Percentiles rank a stretch among this genome's conserved stretches.
These are phyloP conservation scores for Penicillium angulare DNA, from an alignment of 495 filamentous ascomycete species.

Conservation along the genomic window DNA sequence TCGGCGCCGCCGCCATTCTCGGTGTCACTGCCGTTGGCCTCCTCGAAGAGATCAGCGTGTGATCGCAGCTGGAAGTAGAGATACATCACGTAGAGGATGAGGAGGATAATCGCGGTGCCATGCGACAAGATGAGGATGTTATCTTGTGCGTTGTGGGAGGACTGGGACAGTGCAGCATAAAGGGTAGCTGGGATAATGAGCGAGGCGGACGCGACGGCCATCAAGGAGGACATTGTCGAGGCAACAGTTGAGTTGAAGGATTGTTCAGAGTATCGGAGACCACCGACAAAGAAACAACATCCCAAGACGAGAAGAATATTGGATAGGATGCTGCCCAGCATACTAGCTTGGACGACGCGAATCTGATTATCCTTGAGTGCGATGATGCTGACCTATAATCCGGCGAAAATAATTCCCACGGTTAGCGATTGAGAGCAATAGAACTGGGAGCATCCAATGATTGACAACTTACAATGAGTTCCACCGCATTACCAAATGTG, in stretches of 20 bases:
- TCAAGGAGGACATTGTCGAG: conserved; percentile 92
- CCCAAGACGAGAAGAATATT: conserved; percentile 94
- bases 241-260: conserved; percentile 84
- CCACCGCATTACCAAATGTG: conserved; percentile 97
- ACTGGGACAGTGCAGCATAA: conserved; percentile 55
- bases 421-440: background rate
- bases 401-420: background rate
- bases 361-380: conserved; percentile 83
- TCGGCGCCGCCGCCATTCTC: conserved; percentile 35
- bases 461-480: conserved; percentile 74
- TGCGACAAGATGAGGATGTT: conserved; percentile 84
- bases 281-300: conserved; percentile 94
- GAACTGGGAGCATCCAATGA: background rate
- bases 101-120: conserved; percentile 84
- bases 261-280: conserved; percentile 66
- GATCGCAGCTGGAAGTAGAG: conserved; percentile 86
- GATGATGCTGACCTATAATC: conserved; percentile 81
- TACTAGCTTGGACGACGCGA: conserved; percentile 93
- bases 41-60: conserved; percentile 78
- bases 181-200: conserved; percentile 89
- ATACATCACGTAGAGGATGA: conserved; percentile 86
- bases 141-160: conserved; percentile 17
- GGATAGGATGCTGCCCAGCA: conserved; percentile 95
- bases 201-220: conserved; percentile 87
- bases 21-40: conserved; percentile 43